Evolutionary conservation across 768 basidiomycete genomes (phyloP).

Genomic region (Boletus pseudopeckii): DNA sequence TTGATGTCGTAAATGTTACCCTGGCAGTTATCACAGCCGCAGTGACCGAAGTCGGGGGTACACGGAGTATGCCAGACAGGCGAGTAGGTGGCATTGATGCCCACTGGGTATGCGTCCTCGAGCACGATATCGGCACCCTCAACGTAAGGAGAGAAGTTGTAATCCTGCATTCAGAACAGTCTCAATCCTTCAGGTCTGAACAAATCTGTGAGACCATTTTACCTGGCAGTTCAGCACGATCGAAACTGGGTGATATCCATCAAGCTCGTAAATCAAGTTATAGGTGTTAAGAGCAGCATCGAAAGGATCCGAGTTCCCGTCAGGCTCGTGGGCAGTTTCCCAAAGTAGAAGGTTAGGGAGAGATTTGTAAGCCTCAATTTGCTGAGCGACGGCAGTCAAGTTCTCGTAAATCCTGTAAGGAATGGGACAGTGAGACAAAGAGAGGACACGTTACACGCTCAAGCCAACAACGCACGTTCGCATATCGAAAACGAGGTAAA

Average conservation of each 20-base stretch:
- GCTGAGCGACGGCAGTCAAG: constrained; percentile 51
- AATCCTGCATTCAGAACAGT: constrained; percentile 41
- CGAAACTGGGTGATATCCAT: constrained; percentile 58
- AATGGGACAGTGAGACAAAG: background rate
- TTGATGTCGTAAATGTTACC: constrained; percentile 65
- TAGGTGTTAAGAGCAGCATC: constrained; percentile 49
- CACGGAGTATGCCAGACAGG: constrained; percentile 58
- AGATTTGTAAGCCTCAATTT: constrained; percentile 63
- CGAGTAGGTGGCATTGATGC: constrained; percentile 62
- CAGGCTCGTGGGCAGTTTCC: constrained; percentile 75
- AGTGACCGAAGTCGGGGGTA: constrained; percentile 64
- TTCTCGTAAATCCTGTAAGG: constrained; percentile 54
- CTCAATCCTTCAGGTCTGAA: background rate
- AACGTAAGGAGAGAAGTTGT: constrained; percentile 55
- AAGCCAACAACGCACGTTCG: constrained; percentile 38
- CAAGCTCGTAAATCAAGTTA: constrained; percentile 45
- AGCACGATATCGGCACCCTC: constrained; percentile 66
- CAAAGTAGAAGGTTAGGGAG: constrained; percentile 65
- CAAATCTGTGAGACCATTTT: background rate
- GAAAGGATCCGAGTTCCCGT: constrained; percentile 65
- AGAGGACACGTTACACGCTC: background rate
- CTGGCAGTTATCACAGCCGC: constrained; percentile 69
- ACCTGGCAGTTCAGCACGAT: constrained; percentile 50
- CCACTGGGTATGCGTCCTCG: constrained; percentile 41
- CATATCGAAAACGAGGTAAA: constrained; percentile 82